Evolutionary conservation across 2,329 filamentous ascomycete species (phyloP).

Genomic region (Lasiodiplodia sp.): DNA sequence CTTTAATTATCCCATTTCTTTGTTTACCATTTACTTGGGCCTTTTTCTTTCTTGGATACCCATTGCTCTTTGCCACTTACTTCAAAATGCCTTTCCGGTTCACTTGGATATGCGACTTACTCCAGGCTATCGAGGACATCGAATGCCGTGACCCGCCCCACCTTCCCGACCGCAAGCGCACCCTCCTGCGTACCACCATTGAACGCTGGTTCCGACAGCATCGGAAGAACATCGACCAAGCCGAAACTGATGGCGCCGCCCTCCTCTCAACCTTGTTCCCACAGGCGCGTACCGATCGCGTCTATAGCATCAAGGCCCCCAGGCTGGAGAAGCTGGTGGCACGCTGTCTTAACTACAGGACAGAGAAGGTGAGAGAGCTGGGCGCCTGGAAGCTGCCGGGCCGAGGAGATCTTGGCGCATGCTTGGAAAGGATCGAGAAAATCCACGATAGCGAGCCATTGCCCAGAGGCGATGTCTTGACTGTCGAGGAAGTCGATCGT

Average conservation of each 20-base stretch:
- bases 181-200: slow-evolving; percentile 51
- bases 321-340: slow-evolving; percentile 72
- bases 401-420: slow-evolving; percentile 73
- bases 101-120: slow-evolving; percentile 73
- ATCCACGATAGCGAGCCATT: slow-evolving; percentile 59
- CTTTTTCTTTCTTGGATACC: slow-evolving; percentile 30
- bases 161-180: slow-evolving; percentile 41
- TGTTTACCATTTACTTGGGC: slow-evolving; percentile 5
- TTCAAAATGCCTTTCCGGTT: slow-evolving; percentile 70
- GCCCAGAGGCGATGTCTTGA: slow-evolving; percentile 56
- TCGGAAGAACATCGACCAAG: slow-evolving; percentile 63
- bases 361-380: slow-evolving; percentile 67
- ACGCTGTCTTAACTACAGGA: slow-evolving; percentile 70
- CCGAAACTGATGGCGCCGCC: slow-evolving; percentile 65
- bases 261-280: slow-evolving; percentile 80
- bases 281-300: slow-evolving; percentile 76
- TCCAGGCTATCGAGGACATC: slow-evolving; percentile 70
- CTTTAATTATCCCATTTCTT: neutral
- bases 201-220: slow-evolving; percentile 74
- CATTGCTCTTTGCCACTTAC: neutral
- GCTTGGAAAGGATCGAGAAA: slow-evolving; percentile 70
- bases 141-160: slow-evolving; percentile 50
- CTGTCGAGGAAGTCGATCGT: slow-evolving; percentile 75
- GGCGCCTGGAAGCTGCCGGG: slow-evolving; percentile 67
- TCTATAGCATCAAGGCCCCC: slow-evolving; percentile 72